Conservation (phyloP, 345 rosid species). For the Iberis pinnata region DNA sequence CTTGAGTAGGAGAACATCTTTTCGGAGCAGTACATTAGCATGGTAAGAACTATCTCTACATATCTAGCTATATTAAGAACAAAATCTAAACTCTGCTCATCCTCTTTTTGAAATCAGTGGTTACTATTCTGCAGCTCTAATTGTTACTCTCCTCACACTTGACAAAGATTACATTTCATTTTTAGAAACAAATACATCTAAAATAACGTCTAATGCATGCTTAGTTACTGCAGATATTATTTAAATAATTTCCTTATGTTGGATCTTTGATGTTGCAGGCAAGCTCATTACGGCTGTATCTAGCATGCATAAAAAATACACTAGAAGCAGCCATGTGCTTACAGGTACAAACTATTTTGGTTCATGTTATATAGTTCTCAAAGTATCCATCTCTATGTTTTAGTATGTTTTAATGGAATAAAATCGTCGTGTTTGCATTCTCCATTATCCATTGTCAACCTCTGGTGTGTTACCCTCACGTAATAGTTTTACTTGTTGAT, state of each 20-base stretch:
- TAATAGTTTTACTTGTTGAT: slow-evolving; percentile 1
- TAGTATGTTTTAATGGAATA: not conserved
- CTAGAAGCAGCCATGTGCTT: slow-evolving; percentile 95
- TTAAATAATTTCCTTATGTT: not conserved
- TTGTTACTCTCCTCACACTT: too few relatives aligned
- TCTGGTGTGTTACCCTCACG: slow-evolving; percentile 11
- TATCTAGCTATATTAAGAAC: too few relatives aligned
- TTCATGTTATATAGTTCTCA: too few relatives aligned
- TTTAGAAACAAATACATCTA: not conserved
- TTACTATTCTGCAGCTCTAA: too few relatives aligned
- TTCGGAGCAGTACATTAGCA: too few relatives aligned
- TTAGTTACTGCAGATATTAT: not conserved
- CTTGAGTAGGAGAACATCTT: too few relatives aligned
- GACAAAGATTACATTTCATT: too few relatives aligned
- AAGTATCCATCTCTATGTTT: slow-evolving; percentile 3
- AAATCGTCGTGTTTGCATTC: not conserved
- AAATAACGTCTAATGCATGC: not conserved
- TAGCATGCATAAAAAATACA: slow-evolving; percentile 81
- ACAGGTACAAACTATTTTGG: slow-evolving; percentile 39
- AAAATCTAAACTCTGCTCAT: too few relatives aligned
- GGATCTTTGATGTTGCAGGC: slow-evolving; percentile 43
- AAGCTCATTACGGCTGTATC: slow-evolving; percentile 59
- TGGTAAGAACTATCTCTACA: too few relatives aligned
- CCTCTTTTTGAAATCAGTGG: too few relatives aligned
- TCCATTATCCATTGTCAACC: slow-evolving; percentile 7